Evolutionary conservation across 1,139 yeast species (phyloP), one percentile per base, ranked within the genome.

Genomic region (Suhomyces choctaworum): DNA sequence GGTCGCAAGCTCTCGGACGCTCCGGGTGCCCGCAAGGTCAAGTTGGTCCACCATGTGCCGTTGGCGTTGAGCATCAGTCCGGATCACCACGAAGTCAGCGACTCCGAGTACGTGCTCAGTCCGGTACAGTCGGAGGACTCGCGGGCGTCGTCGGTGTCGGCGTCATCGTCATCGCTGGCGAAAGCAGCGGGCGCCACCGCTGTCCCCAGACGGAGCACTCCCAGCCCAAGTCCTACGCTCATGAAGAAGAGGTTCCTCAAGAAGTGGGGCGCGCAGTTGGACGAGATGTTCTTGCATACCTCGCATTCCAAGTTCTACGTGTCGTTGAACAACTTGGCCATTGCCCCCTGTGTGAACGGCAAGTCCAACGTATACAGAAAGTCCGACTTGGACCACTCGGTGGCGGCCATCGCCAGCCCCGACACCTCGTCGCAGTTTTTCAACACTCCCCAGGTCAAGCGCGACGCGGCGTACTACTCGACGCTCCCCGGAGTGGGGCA

Each of bases 271-370:
- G 79, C 88, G n/a, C 68, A 73, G 47, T 66, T 88, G 31, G 96
- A 88, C 61, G 96, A 88, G 56, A 82, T 87, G 87, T 88, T 87
- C 56, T 64, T 88, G 53, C 70, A 82, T 32, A 82, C 95, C 0
- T 78, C 95, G 1, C 96, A 88, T 60, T 79, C 90, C 38, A 87
- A 87, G 60, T 87, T 88, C 56, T 88, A 88, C 58, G 78, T 82
- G 5, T 80, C 87, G 22, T 77, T 88, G 51, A 88, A 88, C 56
- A 76, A 80, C 42, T 62, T 83, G 11, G 78, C 82, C n/a, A 62
- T 86, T 15, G 95, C 95, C 0, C 95, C 96, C 0, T 88, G 96
- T 61, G 95, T 88, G 32, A 88, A 85, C 67, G 96, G 96, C n/a
- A 88, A 89, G 56, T 84, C 95, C 15, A 88, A 88, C 54, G 52